phyloP scores from a whole-genome alignment of 2,329 filamentous ascomycete species.

The Colletotrichum eleusines region DNA sequence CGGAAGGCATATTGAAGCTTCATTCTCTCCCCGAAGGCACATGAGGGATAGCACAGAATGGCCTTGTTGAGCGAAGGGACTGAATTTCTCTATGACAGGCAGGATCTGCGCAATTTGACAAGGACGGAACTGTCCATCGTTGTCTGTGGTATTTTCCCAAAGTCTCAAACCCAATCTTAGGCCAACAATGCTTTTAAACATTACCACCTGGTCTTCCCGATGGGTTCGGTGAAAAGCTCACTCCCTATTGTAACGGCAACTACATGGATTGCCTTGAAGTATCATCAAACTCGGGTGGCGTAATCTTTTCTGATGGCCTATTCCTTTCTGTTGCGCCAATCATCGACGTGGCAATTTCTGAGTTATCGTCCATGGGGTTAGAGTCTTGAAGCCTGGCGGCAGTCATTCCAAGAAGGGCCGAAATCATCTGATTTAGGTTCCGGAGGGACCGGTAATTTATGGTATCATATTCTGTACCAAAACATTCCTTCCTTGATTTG shows the following conservation, averaged over 20 bases:
- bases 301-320: accelerated
- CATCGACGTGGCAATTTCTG: neutral
- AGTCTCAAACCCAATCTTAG: neutral
- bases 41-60: accelerated
- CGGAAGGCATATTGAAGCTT: neutral
- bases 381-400: neutral
- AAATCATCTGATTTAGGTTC: neutral
- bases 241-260: neutral
- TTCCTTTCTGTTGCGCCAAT: neutral
- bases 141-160: neutral
- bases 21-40: neutral
- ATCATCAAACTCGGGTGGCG: neutral
- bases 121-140: neutral
- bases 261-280: neutral
- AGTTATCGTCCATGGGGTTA: neutral
- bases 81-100: neutral
- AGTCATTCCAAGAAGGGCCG: neutral
- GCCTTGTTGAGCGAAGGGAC: too few relatives aligned
- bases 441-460: too few relatives aligned
- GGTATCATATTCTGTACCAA: neutral
- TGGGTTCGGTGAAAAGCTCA: neutral
- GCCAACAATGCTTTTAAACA: accelerated
- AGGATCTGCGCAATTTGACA: too few relatives aligned
- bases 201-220: neutral
- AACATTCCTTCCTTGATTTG: neutral